phyloP scores from a whole-genome alignment of 495 filamentous ascomycete species.

The Patellaria atrata region DNA sequence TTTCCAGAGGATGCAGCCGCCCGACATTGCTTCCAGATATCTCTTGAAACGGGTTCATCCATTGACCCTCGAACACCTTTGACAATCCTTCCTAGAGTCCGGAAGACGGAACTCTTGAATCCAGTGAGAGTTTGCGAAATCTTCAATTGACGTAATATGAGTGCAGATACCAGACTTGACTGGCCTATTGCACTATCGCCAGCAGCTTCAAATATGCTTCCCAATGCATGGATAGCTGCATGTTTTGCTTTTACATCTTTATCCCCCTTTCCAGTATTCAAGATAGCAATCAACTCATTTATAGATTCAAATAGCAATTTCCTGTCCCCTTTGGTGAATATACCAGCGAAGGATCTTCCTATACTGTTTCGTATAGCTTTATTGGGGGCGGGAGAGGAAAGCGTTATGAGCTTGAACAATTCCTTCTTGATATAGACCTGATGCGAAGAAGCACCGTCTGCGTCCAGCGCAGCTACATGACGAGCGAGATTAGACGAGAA shows the following conservation, averaged over 20 bases:
- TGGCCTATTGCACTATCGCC: constrained; percentile 87
- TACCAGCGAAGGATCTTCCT: constrained; percentile 65
- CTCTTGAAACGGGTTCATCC: constrained; percentile 73
- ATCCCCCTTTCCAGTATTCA: constrained; percentile 64
- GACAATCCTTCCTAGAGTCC: constrained; percentile 59
- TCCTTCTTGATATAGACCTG: constrained; percentile 83
- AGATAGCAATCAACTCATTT: constrained; percentile 66
- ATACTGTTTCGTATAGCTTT: constrained; percentile 80
- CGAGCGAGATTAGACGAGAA: constrained; percentile 74
- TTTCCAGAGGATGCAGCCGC: constrained; percentile 67
- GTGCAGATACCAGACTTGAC: constrained; percentile 55
- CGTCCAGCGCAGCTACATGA: constrained; percentile 57
- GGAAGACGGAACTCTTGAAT: constrained; percentile 68
- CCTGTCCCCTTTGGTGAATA: constrained; percentile 78
- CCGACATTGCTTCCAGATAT: constrained; percentile 86
- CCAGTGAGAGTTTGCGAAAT: constrained; percentile 65
- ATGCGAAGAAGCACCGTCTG: constrained; percentile 68
- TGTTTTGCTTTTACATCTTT: constrained; percentile 63
- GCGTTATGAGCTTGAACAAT: constrained; percentile 76
- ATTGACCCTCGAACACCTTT: constrained; percentile 57
- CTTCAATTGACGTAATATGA: constrained; percentile 68
- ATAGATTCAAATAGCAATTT: constrained; percentile 89
- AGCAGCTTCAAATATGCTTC: constrained; percentile 74
- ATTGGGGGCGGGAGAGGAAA: constrained; percentile 73
- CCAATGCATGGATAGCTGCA: constrained; percentile 78